Evolutionary conservation across 164 flowering plant species (phyloP), one percentile per base, ranked within the genome.

Genomic region (Malania oleifera): DNA sequence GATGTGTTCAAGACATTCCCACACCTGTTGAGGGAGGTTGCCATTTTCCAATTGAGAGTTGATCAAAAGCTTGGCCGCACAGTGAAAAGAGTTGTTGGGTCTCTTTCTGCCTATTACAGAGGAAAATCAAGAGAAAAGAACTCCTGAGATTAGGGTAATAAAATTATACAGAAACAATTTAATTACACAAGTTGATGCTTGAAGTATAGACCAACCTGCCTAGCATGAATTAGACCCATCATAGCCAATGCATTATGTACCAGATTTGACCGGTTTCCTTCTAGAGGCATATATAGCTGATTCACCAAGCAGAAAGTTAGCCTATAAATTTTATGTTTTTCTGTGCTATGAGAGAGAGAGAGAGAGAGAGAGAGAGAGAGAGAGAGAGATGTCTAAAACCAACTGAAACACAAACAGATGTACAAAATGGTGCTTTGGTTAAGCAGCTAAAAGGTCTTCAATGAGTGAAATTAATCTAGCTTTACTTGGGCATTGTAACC

Each of bases 231-330:
- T 8, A 84, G 68, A 46, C 82, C 84, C 73, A 81, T 68, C 75
- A 84, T 46, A 40, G 84, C 89, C 78, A 81, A 76, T 46, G 76
- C 70, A 3, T 86, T 83, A 12, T 83, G 82, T 3, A 81, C 82
- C 59, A 79, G 38, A 66, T 84, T 78, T 13, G 89, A 64, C 25
- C 63, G 46, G 35, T 68, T 73, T n/a, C 71, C 78, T 53, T 71
- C 73, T 10, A 80, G 63, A 49, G 80, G 79, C 24, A 70, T 74
- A 52, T 75, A 83, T 51, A 61, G 69, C 85, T 80, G 70, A 48
- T 24, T 22, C 20, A n/a, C 18, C 18, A 54, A n/a, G 27, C 8
- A 40, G 22, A 0, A 24, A 8, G 18, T 13, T 19, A 17, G 37
- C 18, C 17, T 31, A 19, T 17, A 17, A 7, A 26, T 14, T 15